These are phyloP conservation scores for Cryptococcus floricola DNA, from an alignment of 1,284 basidiomycete species.

Conservation along the genomic window DNA sequence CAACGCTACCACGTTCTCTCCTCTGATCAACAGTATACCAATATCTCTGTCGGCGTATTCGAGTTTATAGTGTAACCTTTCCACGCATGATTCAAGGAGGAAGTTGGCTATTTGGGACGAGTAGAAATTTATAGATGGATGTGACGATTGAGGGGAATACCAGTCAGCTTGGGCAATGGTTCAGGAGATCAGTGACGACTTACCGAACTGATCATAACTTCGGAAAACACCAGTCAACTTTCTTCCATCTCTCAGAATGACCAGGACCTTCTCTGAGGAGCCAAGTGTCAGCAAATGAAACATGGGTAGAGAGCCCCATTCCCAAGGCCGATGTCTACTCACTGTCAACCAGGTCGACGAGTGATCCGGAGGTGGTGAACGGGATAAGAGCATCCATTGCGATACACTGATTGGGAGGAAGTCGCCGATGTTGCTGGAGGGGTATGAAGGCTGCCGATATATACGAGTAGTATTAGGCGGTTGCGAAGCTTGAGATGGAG, in stretches of 20 bases:
- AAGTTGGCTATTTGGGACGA: conserved; percentile 71
- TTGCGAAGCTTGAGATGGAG: too few species aligned
- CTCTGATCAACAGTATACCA: conserved; percentile 81
- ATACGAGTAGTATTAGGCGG: too few species aligned
- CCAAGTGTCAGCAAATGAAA: conserved; percentile 8
- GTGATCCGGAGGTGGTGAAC: conserved; percentile 92
- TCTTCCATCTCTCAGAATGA: conserved; percentile 90
- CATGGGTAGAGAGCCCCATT: not conserved
- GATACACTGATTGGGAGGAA: not conserved
- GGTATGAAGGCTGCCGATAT: too few species aligned
- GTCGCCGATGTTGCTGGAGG: too few species aligned
- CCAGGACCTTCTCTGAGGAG: conserved; percentile 88
- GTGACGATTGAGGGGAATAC: not conserved
- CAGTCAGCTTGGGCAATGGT: not conserved
- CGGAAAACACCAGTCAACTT: conserved; percentile 94
- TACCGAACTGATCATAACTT: conserved; percentile 99
- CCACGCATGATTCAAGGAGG: conserved; percentile 79
- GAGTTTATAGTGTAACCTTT: conserved; percentile 44
- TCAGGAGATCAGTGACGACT: conserved; percentile 34
- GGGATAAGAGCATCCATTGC: conserved; percentile 89
- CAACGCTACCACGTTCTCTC: conserved; percentile 95
- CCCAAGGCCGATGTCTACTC: conserved; percentile 55
- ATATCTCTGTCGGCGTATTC: conserved; percentile 45
- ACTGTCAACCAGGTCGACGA: conserved; percentile 98
- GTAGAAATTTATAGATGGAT: not conserved